Conservation (phyloP, 805 yeast species). For the Cyberlindnera saturnus region DNA sequence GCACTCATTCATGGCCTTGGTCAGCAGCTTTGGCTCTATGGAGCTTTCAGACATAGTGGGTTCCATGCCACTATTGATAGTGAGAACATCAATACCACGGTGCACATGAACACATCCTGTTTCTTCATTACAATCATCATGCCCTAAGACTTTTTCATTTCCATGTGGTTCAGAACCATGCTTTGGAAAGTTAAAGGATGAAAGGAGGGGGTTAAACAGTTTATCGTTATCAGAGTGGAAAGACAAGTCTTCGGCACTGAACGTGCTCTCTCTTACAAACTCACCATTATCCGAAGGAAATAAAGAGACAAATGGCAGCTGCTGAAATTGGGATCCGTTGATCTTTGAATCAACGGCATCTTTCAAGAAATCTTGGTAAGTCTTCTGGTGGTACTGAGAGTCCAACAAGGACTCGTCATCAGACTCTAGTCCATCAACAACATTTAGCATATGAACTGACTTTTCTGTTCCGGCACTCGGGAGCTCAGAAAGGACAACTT, state of each 20-base stretch:
- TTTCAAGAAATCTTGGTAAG: neutral
- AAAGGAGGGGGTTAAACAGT: neutral
- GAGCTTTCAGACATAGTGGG: conserved; percentile 17
- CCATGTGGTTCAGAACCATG: no score
- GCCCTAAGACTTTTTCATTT: no score
- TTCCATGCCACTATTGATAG: conserved; percentile 5
- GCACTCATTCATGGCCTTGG: neutral
- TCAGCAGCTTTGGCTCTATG: neutral
- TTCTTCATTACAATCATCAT: no score
- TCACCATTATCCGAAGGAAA: neutral
- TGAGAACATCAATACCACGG: neutral
- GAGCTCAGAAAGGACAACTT: no score
- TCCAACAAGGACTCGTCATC: neutral
- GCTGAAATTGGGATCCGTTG: no score
- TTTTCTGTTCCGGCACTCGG: no score
- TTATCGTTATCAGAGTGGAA: no score
- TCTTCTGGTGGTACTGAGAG: neutral
- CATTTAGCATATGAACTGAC: neutral
- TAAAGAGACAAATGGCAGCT: neutral
- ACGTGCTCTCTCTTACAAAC: neutral
- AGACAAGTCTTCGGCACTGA: neutral
- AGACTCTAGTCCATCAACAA: neutral
- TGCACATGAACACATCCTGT: neutral
- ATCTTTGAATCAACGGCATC: neutral
- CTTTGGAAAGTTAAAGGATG: conserved; percentile 1